Evolutionary conservation across 768 basidiomycete species (phyloP).

Genomic region (Nidula microcarpa): DNA sequence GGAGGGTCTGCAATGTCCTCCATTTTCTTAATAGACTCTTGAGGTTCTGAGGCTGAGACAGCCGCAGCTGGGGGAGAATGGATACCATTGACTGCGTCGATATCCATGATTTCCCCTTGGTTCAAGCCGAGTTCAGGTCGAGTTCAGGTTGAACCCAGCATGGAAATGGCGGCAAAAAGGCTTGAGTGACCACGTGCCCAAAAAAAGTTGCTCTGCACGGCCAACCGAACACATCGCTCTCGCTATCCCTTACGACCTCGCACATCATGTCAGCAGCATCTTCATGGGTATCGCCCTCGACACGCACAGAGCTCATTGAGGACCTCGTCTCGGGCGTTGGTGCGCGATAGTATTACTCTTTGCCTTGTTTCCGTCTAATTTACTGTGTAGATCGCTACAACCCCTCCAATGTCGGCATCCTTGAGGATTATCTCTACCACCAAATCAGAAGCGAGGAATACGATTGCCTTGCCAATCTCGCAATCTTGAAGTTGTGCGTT

Average conservation of each 20-base stretch:
- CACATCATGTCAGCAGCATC: conserved; percentile 20
- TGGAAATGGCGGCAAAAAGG: no score
- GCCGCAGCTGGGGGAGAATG: no score
- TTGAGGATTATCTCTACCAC: conserved; percentile 96
- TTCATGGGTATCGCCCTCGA: conserved; percentile 71
- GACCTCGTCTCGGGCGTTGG: conserved; percentile 89
- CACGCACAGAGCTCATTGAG: conserved; percentile 84
- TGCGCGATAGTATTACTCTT: conserved; percentile 28
- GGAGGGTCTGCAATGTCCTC: no score
- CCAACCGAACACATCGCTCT: not conserved
- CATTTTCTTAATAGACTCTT: no score
- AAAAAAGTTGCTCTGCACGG: not conserved
- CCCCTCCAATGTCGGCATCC: conserved; percentile 86
- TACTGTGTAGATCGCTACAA: conserved; percentile 85
- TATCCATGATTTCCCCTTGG: no score
- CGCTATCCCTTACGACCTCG: no score
- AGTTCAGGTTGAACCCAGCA: no score
- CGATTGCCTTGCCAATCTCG: conserved; percentile 92
- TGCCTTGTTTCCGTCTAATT: conserved; percentile 2
- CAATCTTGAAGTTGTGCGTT: conserved; percentile 85
- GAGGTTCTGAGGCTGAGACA: no score
- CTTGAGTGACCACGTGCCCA: no score
- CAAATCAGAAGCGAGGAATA: conserved; percentile 91
- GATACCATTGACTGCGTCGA: no score
- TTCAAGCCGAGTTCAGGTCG: no score